Base-by-base conservation (phyloP, 2,329 filamentous ascomycete genomes). In the Emergomyces pasteurianus region DNA sequence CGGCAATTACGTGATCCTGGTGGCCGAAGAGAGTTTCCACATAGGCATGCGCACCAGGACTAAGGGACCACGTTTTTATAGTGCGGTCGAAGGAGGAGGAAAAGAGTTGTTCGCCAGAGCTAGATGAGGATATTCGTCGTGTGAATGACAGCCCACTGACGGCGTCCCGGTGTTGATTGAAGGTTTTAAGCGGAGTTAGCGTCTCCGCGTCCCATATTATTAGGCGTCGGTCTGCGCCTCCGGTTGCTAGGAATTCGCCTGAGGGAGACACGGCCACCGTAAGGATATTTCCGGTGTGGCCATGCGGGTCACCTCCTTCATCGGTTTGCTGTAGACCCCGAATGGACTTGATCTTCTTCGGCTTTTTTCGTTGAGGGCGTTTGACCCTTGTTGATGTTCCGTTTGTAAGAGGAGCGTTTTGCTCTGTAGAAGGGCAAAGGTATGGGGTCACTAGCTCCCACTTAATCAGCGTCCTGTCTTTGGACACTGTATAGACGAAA, bases 1-100 rank as follows among this genome's bases (percentile, higher is more conserved):
- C 84, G 69, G 91, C 89, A 43, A 92, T 81, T 5, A 97, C 88
- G 65, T 89, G 83, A 71, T 97, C 92, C 71, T 96, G 92, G 75
- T 99, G 94, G 52, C 94, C 94, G 71, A 96, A 97, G 0, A 99
- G 80, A 0, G 92, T 97, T 74, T 99, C 94, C 36, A 96, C 84
- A 70, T 97, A 99, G 53, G 92, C 90, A 63, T 96, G 81, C 72
- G 95, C 91, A 67, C 96, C 88, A 5, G 72, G 68, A 42, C 75
- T 77, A 50, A 96, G 79, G 66, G 88, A 92, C 90, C 92, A 99
- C 38, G 95, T 88, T 75, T 97, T 97, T 71, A 99, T 87, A 2
- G 92, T 96, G 49, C 94, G 85, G 75, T 99, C 94, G 69, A 87
- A 89, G 59, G 90, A 94, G 61, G 88, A 87, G 3, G 90, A 95